These are phyloP conservation scores for Solanum lycopersicoides DNA, from an alignment of 257 asterid genomes.

Conservation along the genomic window DNA sequence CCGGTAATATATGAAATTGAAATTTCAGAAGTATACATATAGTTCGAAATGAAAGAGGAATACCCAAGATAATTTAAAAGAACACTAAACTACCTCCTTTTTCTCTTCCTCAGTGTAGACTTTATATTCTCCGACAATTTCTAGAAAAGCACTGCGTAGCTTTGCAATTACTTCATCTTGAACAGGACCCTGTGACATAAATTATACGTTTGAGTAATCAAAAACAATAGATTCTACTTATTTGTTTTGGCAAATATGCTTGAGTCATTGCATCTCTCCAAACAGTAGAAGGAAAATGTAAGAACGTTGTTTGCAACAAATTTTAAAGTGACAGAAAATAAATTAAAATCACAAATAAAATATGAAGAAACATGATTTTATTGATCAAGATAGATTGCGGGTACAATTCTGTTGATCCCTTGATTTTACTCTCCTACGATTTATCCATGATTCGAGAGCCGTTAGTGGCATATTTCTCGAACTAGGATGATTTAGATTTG, in stretches of 20 bases:
- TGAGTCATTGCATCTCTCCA: not conserved
- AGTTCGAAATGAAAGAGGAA: not conserved
- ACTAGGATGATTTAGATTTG: no score
- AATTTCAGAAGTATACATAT: not conserved
- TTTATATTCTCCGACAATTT: conserved; percentile 75
- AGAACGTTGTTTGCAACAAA: no score
- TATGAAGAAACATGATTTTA: no score
- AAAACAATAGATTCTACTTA: not conserved
- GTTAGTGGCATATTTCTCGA: no score
- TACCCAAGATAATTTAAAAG: not conserved
- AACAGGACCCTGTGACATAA: conserved; percentile 68
- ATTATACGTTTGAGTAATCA: not conserved
- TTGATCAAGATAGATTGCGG: no score
- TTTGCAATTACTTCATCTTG: conserved; percentile 81
- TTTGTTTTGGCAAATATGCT: not conserved
- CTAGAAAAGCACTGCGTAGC: conserved; percentile 77
- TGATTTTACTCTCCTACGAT: no score
- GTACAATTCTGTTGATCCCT: no score
- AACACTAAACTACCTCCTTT: conserved; percentile 43
- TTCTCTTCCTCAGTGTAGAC: conserved; percentile 77
- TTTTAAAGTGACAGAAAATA: no score
- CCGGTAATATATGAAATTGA: not conserved
- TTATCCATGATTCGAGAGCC: no score
- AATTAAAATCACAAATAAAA: no score
- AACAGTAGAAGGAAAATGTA: not conserved